Evolutionary conservation across 257 asterid species (phyloP), one percentile per base, ranked within the genome.

Genomic region (Leonotis leonurus): DNA sequence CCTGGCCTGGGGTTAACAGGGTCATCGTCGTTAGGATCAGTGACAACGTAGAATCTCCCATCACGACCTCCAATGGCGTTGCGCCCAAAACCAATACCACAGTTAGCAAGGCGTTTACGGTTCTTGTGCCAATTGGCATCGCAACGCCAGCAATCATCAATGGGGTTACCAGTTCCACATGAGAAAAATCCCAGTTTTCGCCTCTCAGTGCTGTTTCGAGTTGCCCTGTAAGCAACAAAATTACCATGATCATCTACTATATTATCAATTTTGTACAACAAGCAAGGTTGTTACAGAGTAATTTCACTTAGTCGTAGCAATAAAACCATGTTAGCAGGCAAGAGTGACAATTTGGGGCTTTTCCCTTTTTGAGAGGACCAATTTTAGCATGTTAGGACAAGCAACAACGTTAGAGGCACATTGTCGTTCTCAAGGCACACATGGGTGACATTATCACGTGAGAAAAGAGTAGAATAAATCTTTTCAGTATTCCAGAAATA

Each of bases 141-240:
- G 60, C 97, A 89, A 12, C 97, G 90, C 97, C 97, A 89, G 75
- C 97, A 89, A 68, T 89, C 97, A 62, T 89, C 97, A 3, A 84
- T 86, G 0, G 97, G 97, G 70, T 89, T 89, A 8, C 95, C 97
- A n/a, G 87, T 86, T 24, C 94, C 95, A 71, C 97, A 89, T 4
- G 97, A 89, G 77, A 89, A 83, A 70, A 32, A 89, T 48, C 97
- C 97, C 14, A 89, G 85, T 44, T 82, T 83, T 62, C 97, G 69
- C 82, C 97, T 89, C 71, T 86, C 91, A 0, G 94, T 89, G 78
- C 90, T 85, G 73, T 86, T 89, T 43, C 75, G 68, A 33, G 87
- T 86, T 21, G 81, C 86, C 94, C 97, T 89, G 69, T 77, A 64
- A 54, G 72, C 59, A 7, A 32, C 35, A 49, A 3, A 48, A 7